phyloP scores from a whole-genome alignment of 768 basidiomycete species.

The Pisolithus sp. region DNA sequence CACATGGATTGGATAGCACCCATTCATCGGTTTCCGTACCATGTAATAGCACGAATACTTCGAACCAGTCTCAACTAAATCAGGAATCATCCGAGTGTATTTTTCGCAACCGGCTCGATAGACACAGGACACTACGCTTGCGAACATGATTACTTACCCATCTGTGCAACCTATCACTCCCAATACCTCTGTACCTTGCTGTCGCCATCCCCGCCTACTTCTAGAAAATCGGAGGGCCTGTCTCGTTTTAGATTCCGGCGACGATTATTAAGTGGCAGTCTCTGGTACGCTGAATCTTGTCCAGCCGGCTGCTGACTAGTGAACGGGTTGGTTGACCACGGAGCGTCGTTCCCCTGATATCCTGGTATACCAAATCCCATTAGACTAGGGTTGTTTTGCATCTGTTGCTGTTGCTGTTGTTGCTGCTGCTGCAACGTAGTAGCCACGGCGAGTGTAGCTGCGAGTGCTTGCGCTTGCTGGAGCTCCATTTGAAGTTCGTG shows the following conservation, averaged over 20 bases:
- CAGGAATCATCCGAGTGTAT: background rate
- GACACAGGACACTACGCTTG: background rate
- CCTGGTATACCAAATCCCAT: constrained; percentile 39
- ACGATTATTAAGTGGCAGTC: constrained; percentile 75
- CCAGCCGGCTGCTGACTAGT: constrained; percentile 58
- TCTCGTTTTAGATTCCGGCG: constrained; percentile 75
- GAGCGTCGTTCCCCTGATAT: constrained; percentile 33
- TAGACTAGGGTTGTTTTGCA: constrained; percentile 23
- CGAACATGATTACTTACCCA: background rate
- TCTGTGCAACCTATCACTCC: constrained; percentile 42
- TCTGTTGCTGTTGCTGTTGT: constrained; percentile 36
- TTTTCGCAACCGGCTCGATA: background rate
- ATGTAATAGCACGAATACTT: too few species aligned
- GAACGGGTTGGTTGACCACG: constrained; percentile 43
- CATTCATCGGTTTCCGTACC: background rate
- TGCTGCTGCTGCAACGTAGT: constrained; percentile 51
- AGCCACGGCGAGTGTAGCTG: constrained; percentile 56
- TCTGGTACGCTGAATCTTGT: constrained; percentile 83
- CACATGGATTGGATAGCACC: background rate
- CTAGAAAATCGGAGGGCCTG: constrained; percentile 77
- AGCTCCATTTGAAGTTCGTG: constrained; percentile 76
- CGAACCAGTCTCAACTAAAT: too few species aligned
- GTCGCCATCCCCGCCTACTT: constrained; percentile 59
- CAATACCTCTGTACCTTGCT: constrained; percentile 68
- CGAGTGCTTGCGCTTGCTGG: constrained; percentile 70